Evolutionary conservation across 2,329 filamentous ascomycete species (phyloP).

Genomic region (Graphilbum fragrans): DNA sequence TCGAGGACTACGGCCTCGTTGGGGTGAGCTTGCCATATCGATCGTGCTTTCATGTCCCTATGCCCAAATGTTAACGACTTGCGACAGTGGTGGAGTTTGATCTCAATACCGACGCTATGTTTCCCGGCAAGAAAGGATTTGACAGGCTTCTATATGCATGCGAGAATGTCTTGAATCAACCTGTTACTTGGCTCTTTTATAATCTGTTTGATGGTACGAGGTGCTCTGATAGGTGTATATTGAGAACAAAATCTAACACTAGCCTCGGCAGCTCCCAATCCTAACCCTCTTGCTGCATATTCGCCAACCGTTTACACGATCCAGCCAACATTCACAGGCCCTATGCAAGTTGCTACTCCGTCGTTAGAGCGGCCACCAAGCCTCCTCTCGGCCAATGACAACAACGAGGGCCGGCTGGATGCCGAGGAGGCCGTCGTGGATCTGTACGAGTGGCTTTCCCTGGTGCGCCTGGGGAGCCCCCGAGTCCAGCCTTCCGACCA

Average conservation of each 20-base stretch:
- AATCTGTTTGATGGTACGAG: constrained; percentile 38
- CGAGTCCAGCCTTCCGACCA: constrained; percentile 42
- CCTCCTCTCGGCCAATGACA: constrained; percentile 21
- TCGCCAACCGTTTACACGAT: constrained; percentile 30
- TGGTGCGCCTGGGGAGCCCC: constrained; percentile 55
- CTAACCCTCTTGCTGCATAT: constrained; percentile 35
- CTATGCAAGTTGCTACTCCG: constrained; percentile 18
- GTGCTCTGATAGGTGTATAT: neutral
- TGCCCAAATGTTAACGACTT: neutral
- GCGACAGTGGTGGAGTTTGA: constrained; percentile 63
- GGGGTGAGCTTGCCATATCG: constrained; percentile 42
- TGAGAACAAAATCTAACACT: constrained; percentile 11
- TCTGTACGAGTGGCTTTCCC: constrained; percentile 62
- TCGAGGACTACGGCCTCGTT: constrained; percentile 54
- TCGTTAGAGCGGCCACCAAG: constrained; percentile 18
- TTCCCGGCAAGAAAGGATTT: constrained; percentile 73
- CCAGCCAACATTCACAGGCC: constrained; percentile 17
- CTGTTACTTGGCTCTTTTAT: constrained; percentile 67
- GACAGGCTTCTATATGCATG: constrained; percentile 67
- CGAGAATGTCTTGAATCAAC: constrained; percentile 58
- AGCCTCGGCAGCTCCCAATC: constrained; percentile 26
- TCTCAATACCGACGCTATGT: constrained; percentile 61
- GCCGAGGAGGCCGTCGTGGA: constrained; percentile 53
- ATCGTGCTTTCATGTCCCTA: too few species aligned
- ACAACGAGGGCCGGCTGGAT: constrained; percentile 29